Evolutionary conservation across 495 filamentous ascomycete genomes (phyloP).

Genomic region (Penicillium crystallinum): DNA sequence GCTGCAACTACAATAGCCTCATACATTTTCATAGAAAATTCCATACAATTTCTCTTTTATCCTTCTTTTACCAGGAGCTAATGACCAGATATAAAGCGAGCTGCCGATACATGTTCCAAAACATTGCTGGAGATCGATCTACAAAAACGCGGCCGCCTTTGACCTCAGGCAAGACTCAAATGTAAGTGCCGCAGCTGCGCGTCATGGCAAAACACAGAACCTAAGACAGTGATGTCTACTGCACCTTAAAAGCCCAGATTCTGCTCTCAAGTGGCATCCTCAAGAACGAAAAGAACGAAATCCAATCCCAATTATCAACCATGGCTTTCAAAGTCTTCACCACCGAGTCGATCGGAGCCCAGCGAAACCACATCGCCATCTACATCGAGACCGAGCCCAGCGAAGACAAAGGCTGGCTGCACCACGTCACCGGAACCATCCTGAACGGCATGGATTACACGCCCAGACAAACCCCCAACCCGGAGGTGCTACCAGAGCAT

Average conservation of each 20-base stretch:
- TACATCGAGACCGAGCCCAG: conserved; percentile 11
- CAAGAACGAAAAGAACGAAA: neutral
- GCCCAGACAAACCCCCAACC: neutral
- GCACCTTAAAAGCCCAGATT: neutral
- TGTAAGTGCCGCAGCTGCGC: neutral
- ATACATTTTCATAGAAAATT: no score
- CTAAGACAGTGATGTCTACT: neutral
- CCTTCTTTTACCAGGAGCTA: no score
- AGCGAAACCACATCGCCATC: conserved; percentile 7
- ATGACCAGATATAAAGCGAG: no score
- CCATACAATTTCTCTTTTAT: no score
- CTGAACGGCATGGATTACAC: conserved; percentile 9
- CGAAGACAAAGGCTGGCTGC: conserved; percentile 1
- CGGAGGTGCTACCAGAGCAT: conserved; percentile 1
- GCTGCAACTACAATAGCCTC: no score
- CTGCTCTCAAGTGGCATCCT: neutral
- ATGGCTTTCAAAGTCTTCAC: conserved; percentile 6
- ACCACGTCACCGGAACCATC: conserved; percentile 10
- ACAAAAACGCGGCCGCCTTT: neutral
- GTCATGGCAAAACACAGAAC: neutral
- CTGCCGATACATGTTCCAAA: neutral
- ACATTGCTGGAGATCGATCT: no score
- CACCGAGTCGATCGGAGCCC: conserved; percentile 2
- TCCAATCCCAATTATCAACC: neutral
- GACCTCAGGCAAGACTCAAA: neutral